Conservation (phyloP, 108 stramenopile species). For the Schizochytrium sp. region DNA sequence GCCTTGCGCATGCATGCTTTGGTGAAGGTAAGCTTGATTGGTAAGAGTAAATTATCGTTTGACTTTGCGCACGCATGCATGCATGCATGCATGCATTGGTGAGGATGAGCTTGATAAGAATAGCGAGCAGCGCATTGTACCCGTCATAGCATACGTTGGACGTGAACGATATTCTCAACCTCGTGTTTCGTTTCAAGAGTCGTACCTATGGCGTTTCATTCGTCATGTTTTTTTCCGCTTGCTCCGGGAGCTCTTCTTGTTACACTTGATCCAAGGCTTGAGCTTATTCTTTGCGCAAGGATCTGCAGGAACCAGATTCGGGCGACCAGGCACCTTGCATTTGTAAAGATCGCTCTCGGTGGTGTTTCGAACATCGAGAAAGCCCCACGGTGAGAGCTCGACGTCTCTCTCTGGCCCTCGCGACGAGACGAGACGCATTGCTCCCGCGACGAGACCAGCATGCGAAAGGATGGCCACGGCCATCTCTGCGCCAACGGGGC, state of each 20-base stretch:
- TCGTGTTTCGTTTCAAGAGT: no score
- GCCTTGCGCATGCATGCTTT: no score
- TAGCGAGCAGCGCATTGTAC: no score
- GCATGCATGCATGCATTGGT: no score
- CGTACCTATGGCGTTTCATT: neutral
- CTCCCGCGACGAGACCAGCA: neutral
- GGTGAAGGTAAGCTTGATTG: no score
- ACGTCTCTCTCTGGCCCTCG: neutral
- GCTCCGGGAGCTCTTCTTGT: neutral
- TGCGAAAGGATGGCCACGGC: neutral
- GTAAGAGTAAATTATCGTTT: no score
- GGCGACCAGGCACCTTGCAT: neutral
- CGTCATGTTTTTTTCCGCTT: neutral
- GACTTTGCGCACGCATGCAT: no score
- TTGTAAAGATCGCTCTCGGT: neutral
- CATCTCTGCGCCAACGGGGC: neutral
- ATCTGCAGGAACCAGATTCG: neutral
- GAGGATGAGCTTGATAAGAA: no score
- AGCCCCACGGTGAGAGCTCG: neutral
- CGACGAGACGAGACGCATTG: neutral
- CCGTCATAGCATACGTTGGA: no score
- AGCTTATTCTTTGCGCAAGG: conserved; percentile 15
- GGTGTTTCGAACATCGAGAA: neutral
- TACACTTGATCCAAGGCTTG: conserved; percentile 13
- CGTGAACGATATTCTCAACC: no score